A percentile compares a stretch with the other conserved stretches of the same genome.
phyloP scores from a whole-genome alignment of 78 protist species.

The Dictyostelium discoideum region DNA sequence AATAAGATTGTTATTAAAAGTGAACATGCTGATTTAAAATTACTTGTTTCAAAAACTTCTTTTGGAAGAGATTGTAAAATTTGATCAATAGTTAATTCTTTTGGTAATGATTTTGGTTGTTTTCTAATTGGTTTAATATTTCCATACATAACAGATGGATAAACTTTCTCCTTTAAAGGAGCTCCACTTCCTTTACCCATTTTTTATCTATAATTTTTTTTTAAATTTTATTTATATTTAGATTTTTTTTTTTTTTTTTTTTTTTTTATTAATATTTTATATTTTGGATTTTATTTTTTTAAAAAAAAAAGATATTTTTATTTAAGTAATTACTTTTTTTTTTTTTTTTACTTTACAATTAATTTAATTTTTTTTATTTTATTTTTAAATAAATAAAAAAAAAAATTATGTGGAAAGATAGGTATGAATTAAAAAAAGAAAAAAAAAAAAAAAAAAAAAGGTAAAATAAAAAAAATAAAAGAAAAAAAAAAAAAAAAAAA shows the following conservation, averaged over 20 bases:
- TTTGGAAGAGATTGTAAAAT: constrained; percentile 55
- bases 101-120: constrained; percentile 48
- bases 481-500: neutral
- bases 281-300: neutral
- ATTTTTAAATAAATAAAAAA: too few species aligned
- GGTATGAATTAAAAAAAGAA: neutral
- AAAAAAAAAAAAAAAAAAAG: neutral
- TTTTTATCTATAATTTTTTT: neutral
- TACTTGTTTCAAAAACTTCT: constrained; percentile 69
- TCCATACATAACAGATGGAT: constrained; percentile 57
- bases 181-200: constrained; percentile 64
- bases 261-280: neutral
- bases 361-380: too few species aligned
- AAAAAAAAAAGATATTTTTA: too few species aligned
- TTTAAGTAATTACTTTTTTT: neutral
- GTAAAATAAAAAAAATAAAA: neutral
- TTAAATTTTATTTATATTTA: neutral
- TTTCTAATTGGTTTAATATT: constrained; percentile 45
- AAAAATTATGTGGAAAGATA: neutral
- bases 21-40: constrained; percentile 29
- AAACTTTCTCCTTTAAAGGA: neutral
- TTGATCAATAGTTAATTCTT: constrained; percentile 29
- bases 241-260: too few species aligned
- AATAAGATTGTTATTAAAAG: constrained; percentile 39
- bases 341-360: too few species aligned